Evolutionary conservation across 371 early-diverging fungal genomes (phyloP), one percentile per base, ranked within the genome.

Genomic region (Mucor irregularis): DNA sequence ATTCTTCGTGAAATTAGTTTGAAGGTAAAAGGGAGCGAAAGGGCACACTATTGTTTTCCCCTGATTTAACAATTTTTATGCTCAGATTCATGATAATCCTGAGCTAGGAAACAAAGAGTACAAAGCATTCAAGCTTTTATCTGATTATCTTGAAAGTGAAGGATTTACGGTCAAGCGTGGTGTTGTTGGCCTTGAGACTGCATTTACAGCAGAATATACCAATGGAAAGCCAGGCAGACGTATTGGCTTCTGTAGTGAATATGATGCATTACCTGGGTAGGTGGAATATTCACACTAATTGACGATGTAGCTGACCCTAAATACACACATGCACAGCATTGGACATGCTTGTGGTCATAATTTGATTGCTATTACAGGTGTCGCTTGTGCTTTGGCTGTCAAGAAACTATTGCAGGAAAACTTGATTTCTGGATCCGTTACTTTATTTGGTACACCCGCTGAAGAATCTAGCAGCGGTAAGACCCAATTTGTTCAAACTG

Each of bases 381-480:
- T 90, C 7, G 89, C 85, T 11, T 79, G 84, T 40, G 82, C 87
- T 10, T 42, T 86, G 28, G 87, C 82, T 7, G 61, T 83, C 9
- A 79, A 81, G 50, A 51, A 70, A 8, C 81, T 80, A 17, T 54
- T 89, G 57, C 74, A 85, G 43, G 48, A 64, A 29, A 71, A 74
- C 26, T 37, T 74, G 14, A 56, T 90, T 31, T 49, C 71, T 8
- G 90, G 86, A 14, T 68, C 71, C 13, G 83, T 91, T 43, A 80
- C 71, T 35, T 68, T 92, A 39, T 89, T 85, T 78, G 93, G 92
- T 17, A 90, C 90, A 2, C 92, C 93, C 5, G 91, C 89, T 5
- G 92, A 93, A 64, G 90, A 92, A 65, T 72, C 76, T 0, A 65
- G 66, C 0, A 85, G 85, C 28, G 92, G 91, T 26, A 93, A 93